Base-by-base conservation (phyloP, 768 basidiomycete species). In the Lentinula edodes region DNA sequence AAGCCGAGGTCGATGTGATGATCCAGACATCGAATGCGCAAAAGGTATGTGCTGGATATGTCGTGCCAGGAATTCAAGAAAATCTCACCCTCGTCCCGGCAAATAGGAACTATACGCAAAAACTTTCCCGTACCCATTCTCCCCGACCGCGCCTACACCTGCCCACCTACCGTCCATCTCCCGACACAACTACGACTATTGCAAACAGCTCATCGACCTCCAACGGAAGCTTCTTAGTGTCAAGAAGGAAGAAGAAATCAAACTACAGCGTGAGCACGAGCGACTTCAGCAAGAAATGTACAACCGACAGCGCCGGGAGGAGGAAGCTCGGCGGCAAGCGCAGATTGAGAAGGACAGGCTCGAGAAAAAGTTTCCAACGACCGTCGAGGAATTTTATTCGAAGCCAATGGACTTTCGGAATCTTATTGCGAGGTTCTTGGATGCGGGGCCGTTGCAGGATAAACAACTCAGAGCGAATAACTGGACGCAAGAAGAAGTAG, bases 111-210 rank as follows among this genome's bases (percentile, higher is more conserved):
- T 60, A 12, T 60, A 50, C 50, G 48, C 42, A 46, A 46, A 23
- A 36, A 20, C 28, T 39, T 43, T 16, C 42, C 58, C 58, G 2
- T 60, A 60, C 35, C 58, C 58, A 50, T 60, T 60, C 48, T 51
- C 58, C 50, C 46, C 35, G 38, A 60, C 58, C 36, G 13, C 58
- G 12, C 58, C 46, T 34, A 51, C 46, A 16, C 46, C 58, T 20
- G 32, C 42, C 20, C 36, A 39, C 34, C 48, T 60, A 9, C 58
- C 58, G 13, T 34, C 43, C 23, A 51, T 60, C 6, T 50, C 45
- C 45, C 45, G 58, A 23, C 58, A 48, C 38, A 60, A 60, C 20
- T 51, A 60, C 18, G 3, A 13, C 6, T 60, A 60, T 15, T 42
- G 20, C 23, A 46, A 50, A 5, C 45, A 46, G 8, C 58, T 60